A percentile compares a stretch with the other conserved stretches of the same genome.
Conservation (phyloP, 163 green algal genomes). For the Chlamydomonas reinhardtii region DNA sequence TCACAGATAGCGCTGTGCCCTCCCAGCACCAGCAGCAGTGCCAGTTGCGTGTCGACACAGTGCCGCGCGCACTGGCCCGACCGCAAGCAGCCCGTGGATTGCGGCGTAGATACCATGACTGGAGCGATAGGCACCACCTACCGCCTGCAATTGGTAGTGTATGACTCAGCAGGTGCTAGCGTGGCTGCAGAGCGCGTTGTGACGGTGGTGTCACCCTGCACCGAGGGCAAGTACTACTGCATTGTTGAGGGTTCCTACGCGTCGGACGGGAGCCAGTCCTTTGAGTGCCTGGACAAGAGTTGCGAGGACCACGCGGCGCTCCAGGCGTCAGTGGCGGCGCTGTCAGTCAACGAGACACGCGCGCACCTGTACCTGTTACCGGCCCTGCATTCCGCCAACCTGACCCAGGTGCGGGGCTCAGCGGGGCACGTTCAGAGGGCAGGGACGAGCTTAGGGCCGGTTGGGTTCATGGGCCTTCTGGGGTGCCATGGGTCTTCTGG, state of each 20-base stretch:
- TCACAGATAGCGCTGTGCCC: background rate
- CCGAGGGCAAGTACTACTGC: background rate
- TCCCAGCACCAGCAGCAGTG: background rate
- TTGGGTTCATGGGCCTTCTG: too few species aligned
- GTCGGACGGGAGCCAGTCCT: background rate
- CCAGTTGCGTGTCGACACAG: background rate
- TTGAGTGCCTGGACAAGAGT: background rate
- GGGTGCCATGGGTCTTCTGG: too few species aligned
- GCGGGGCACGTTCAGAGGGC: too few species aligned
- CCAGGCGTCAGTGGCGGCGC: background rate
- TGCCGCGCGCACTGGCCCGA: slow-evolving; percentile 1
- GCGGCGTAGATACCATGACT: slow-evolving; percentile 22
- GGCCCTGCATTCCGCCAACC: background rate
- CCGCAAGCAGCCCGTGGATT: slow-evolving; percentile 21
- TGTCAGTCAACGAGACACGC: background rate
- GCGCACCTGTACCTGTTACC: background rate
- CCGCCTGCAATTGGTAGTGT: slow-evolving; percentile 11
- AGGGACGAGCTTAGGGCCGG: too few species aligned
- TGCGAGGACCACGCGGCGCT: background rate
- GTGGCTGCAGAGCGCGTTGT: background rate
- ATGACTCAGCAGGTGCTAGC: slow-evolving; percentile 14
- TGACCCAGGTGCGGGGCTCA: background rate
- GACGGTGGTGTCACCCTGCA: slow-evolving; percentile 5
- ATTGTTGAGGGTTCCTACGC: background rate
- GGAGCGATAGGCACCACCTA: background rate